phyloP scores from a whole-genome alignment of 257 asterid genomes.

The Capsicum rhomboideum region DNA sequence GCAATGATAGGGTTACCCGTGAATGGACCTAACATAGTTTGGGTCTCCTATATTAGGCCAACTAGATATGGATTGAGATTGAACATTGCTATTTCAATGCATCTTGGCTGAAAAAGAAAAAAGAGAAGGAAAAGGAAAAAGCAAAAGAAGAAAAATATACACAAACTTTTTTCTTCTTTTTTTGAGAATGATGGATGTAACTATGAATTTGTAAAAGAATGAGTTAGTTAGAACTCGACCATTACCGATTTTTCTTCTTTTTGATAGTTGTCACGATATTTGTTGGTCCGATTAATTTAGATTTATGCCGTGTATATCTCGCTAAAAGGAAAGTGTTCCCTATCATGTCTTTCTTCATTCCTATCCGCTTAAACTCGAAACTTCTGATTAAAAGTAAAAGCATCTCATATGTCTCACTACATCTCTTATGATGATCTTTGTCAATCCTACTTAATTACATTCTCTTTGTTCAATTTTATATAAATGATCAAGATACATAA shows the following conservation, averaged over 20 bases:
- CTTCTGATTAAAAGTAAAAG: not conserved
- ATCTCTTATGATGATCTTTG: not conserved
- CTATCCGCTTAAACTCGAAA: not conserved
- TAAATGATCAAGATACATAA: too few relatives aligned
- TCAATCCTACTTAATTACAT: too few relatives aligned
- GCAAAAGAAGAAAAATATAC: not conserved
- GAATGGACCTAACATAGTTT: slow-evolving; percentile 26
- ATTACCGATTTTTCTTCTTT: not conserved
- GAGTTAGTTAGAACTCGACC: not conserved
- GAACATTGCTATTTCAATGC: not conserved
- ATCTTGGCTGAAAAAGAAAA: not conserved
- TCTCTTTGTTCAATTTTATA: too few relatives aligned
- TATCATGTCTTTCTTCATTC: not conserved
- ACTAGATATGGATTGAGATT: not conserved
- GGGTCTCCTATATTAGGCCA: slow-evolving; percentile 9
- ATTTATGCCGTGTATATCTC: not conserved
- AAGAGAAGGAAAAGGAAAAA: not conserved
- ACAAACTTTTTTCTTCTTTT: not conserved
- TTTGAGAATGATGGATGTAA: not conserved
- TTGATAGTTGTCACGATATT: not conserved
- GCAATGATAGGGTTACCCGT: slow-evolving; percentile 40
- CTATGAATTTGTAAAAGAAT: not conserved
- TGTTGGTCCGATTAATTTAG: too few relatives aligned
- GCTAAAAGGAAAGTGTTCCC: not conserved
- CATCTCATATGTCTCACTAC: not conserved